Evolutionary conservation across 2,329 filamentous ascomycete species (phyloP).

Genomic region (Nannizziopsis barbatae): DNA sequence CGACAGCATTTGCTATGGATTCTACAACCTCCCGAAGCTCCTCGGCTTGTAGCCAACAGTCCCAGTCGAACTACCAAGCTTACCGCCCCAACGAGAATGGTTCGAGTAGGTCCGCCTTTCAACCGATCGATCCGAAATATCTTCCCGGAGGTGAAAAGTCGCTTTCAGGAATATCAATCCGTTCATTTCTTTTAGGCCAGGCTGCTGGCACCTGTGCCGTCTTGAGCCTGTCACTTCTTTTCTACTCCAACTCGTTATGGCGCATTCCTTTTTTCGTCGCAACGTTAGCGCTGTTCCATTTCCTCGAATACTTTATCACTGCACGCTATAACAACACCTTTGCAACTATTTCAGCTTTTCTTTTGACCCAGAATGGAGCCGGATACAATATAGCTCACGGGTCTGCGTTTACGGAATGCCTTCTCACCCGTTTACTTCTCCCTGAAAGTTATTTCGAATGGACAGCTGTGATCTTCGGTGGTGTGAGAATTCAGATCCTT

Average conservation of each 20-base stretch:
- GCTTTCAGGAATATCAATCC: slow-evolving; percentile 35
- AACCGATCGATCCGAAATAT: slow-evolving; percentile 22
- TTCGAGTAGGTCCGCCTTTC: neutral
- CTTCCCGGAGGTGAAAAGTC: slow-evolving; percentile 33
- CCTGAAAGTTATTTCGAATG: slow-evolving; percentile 37
- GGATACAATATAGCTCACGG: slow-evolving; percentile 75
- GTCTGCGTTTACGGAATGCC: slow-evolving; percentile 61
- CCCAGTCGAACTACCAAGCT: slow-evolving; percentile 32
- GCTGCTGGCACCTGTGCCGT: slow-evolving; percentile 29
- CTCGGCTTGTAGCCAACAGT: neutral
- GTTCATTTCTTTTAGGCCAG: slow-evolving; percentile 36
- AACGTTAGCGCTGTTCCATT: slow-evolving; percentile 73
- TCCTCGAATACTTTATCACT: slow-evolving; percentile 89
- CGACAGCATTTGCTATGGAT: too few relatives aligned
- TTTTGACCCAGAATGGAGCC: slow-evolving; percentile 73
- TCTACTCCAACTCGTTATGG: slow-evolving; percentile 40
- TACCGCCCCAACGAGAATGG: slow-evolving; percentile 22
- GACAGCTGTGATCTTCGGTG: slow-evolving; percentile 31
- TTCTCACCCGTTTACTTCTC: slow-evolving; percentile 30
- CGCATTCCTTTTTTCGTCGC: slow-evolving; percentile 43
- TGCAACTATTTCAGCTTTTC: slow-evolving; percentile 63
- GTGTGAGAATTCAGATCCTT: slow-evolving; percentile 28
- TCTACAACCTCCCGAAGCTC: too few relatives aligned
- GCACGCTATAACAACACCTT: slow-evolving; percentile 68
- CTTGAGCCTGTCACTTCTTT: slow-evolving; percentile 22